Base-by-base conservation (phyloP, 2,329 filamentous ascomycete genomes). In the Pezizomycotina sp. region DNA sequence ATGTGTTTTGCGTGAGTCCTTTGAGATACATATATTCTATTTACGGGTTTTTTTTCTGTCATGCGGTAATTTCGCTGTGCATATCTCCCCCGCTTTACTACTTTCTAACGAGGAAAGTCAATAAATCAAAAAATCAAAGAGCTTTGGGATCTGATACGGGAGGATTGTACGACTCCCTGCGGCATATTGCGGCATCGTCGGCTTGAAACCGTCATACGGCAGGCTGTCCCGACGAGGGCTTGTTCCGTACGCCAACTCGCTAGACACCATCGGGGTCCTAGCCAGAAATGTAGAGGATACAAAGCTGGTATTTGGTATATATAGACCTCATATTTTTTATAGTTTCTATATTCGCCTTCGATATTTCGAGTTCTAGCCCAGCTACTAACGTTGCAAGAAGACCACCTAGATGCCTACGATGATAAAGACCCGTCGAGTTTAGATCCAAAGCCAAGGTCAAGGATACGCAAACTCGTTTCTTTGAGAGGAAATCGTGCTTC, bases 91-190 rank as follows among this genome's bases (percentile, higher is more conserved):
- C 5, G 19, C 27, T 3, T 9, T 6, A n/a, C 8, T 13, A 6
- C 10, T 15, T n/a, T 13, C 12, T n/a, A 3, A 10, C 14, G 21
- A 6, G 24, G 6, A 45, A 19, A n/a, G 14, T 15, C 32, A 6
- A 32, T n/a, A 15, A 21, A 8, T 2, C 27, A 10, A 14, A 10
- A 27, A 24, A 41, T 22, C 42, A 36, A 42, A 67, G 65, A 23
- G 83, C 83, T 5, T 60, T 98, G 18, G 89, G 89, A 12, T 95
- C 89, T 13, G 89, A 98, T 55, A 98, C 84, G 0, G 84, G 84
- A 47, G 84, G 84, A 9, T 91, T 80, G 77, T 93, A 31, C 68
- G 84, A 40, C 65, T 93, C 31, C 84, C 84, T 0, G 84, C 84
- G 9, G 80, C 84, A 1, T 93, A 91, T 54, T 83, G 77, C 6